These are phyloP conservation scores for Yamadazyma epiphylla DNA, from an alignment of 1,139 yeast genomes.

Conservation along the genomic window DNA sequence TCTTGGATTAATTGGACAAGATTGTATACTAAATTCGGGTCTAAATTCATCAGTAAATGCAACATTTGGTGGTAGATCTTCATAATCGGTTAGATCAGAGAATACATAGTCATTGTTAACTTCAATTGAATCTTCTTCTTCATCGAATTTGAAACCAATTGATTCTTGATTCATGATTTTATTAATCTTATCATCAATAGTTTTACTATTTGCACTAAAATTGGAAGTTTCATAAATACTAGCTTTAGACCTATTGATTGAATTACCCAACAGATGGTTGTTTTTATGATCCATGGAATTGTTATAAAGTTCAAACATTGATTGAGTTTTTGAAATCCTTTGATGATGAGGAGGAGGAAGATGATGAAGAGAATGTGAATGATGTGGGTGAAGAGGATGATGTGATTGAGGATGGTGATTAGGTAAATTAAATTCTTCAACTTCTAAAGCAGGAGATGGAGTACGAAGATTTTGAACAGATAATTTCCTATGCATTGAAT, in stretches of 20 bases:
- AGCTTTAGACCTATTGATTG: constrained; percentile 10
- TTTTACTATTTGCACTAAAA: not conserved
- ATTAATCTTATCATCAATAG: constrained; percentile 1
- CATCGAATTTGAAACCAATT: constrained; percentile 1
- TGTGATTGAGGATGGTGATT: too few relatives aligned
- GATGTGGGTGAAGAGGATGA: too few relatives aligned
- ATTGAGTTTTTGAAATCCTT: constrained; percentile 33
- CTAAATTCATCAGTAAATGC: constrained; percentile 52
- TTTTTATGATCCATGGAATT: constrained; percentile 4
- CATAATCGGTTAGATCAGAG: constrained; percentile 17
- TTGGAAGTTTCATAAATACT: constrained; percentile 5
- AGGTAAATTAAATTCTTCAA: constrained; percentile 41
- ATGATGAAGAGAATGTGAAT: too few relatives aligned
- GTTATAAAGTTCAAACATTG: constrained; percentile 31
- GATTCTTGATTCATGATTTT: not conserved
- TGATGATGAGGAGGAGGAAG: constrained; percentile 15
- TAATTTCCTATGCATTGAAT: constrained; percentile 20
- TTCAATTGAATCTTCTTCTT: not conserved
- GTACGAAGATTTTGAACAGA: constrained; percentile 35
- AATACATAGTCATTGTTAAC: constrained; percentile 14
- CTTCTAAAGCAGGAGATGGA: constrained; percentile 47
- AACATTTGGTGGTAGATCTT: constrained; percentile 35
- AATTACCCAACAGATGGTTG: constrained; percentile 6
- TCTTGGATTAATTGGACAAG: constrained; percentile 48
- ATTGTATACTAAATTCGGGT: constrained; percentile 48